Conservation (phyloP, 371 early-diverging fungal genomes). For the Mortierella sp. region DNA sequence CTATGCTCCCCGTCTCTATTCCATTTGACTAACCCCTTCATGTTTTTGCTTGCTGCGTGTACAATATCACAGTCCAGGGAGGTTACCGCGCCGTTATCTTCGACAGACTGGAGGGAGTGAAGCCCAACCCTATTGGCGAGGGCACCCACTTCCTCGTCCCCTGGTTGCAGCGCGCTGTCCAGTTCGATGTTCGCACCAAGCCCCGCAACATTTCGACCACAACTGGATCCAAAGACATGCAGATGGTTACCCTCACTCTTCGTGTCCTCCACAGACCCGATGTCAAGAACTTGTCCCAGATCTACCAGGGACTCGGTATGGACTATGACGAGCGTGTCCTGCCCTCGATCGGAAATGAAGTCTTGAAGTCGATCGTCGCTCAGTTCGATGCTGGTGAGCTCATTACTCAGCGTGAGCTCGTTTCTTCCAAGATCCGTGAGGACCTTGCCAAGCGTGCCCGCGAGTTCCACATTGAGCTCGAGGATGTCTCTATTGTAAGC, state of each 20-base stretch:
- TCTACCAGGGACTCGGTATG: conserved; percentile 92
- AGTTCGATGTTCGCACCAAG: conserved; percentile 92
- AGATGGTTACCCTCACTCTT: conserved; percentile 88
- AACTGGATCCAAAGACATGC: conserved; percentile 92
- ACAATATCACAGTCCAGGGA: conserved; percentile 87
- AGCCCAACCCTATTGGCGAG: conserved; percentile 81
- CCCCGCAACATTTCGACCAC: conserved; percentile 98
- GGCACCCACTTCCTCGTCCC: conserved; percentile 98
- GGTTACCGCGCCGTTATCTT: conserved; percentile 97
- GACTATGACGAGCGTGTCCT: conserved; percentile 99
- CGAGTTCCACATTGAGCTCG: conserved; percentile 95
- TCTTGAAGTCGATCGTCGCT: conserved; percentile 98
- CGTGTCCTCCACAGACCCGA: conserved; percentile 96
- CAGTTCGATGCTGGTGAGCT: conserved; percentile 98
- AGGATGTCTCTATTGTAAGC: conserved; percentile 97
- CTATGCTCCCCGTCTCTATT: too few relatives aligned
- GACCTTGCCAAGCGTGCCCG: conserved; percentile 93
- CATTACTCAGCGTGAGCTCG: conserved; percentile 98
- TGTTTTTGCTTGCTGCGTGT: background rate
- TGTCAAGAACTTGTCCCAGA: conserved; percentile 75
- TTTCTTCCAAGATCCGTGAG: conserved; percentile 93
- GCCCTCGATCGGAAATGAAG: conserved; percentile 99
- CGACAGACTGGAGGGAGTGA: conserved; percentile 95
- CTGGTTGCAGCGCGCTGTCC: conserved; percentile 86
- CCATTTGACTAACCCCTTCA: background rate